Conservation (phyloP, 2,329 filamentous ascomycete genomes). For the Scorias spongiosa region DNA sequence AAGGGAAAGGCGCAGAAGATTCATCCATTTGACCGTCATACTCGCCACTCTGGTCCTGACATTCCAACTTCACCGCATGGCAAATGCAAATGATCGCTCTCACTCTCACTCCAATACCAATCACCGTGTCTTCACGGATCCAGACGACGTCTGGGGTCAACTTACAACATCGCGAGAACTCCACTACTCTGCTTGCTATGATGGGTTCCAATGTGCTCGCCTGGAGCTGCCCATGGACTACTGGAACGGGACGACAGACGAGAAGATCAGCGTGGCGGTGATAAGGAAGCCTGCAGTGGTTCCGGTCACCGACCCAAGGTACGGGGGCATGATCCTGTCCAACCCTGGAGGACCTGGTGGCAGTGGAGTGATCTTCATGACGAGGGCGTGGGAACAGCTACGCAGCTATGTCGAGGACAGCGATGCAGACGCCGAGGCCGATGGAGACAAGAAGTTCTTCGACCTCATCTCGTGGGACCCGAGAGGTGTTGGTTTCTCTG, state of each 20-base stretch:
- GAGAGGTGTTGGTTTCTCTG: conserved; percentile 23
- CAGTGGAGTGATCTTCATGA: conserved; percentile 16
- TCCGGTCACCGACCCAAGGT: conserved; percentile 25
- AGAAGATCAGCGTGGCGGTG: conserved; percentile 27
- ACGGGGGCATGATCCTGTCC: conserved; percentile 32
- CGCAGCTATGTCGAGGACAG: conserved; percentile 7
- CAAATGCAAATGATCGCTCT: too few relatives aligned
- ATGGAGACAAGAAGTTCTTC: conserved; percentile 20
- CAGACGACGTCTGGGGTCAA: not conserved
- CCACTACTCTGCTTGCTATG: conserved; percentile 31
- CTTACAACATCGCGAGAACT: conserved; percentile 3
- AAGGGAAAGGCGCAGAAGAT: too few relatives aligned
- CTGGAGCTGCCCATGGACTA: conserved; percentile 33
- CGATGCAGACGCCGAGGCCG: not conserved
- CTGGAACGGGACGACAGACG: conserved; percentile 22
- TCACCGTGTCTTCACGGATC: not conserved
- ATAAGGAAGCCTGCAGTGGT: conserved; percentile 29
- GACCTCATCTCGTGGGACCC: conserved; percentile 29
- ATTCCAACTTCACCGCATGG: too few relatives aligned
- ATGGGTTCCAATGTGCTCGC: conserved; percentile 31
- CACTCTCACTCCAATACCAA: too few relatives aligned
- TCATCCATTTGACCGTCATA: too few relatives aligned
- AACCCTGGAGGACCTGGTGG: conserved; percentile 34
- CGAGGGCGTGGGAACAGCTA: not conserved
- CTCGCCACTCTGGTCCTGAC: too few relatives aligned